Base-by-base conservation (phyloP, 352 stramenopile genomes). In the Pythium rishiriense region DNA sequence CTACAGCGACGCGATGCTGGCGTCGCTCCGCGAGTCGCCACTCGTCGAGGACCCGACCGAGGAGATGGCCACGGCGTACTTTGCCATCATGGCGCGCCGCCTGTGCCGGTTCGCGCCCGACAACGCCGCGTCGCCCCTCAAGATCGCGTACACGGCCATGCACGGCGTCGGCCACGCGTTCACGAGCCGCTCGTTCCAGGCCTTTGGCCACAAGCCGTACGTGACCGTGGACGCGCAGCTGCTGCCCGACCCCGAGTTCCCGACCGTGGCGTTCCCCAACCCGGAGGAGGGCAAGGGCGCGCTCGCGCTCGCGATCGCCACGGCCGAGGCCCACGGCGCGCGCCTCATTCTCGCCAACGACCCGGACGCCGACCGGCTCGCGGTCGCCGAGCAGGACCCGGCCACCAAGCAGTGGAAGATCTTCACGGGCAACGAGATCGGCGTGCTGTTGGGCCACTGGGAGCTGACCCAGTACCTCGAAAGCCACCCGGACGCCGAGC, bases 371-470 rank as follows among this genome's bases (percentile, higher is more conserved):
- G 97, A 99, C 85, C 89, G 97, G 33, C 76, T 99, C 19, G 97
- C 97, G 25, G 95, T 98, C 15, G 97, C 97, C 0, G 97, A 99
- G 67, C 81, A 76, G 15, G 74, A 94, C 62, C 63, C 82, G 22
- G 81, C 65, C 29, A 73, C 71, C 19, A 84, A 88, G 56, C 73
- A 88, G 57, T 99, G 97, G 97, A 92, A 88, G 33, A 89, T 98
- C 45, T 99, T 99, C 78, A 97, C 91, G 26, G 97, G 97, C 41
- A 98, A 99, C 79, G 93, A 99, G 81, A 99, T 99, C 64, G 97
- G 96, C 33, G 73, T 89, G 15, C 76, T 99, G 47, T 74, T 99
- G 24, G 97, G 96, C 24, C 75, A 91, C 71, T 99, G 97, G 95
- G 78, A 91, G 59, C 70, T 91, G 35, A 86, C 73, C 62, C 85